phyloP scores from a whole-genome alignment of 2,329 filamentous ascomycete species.

The Cladosporium sphaerospermum region DNA sequence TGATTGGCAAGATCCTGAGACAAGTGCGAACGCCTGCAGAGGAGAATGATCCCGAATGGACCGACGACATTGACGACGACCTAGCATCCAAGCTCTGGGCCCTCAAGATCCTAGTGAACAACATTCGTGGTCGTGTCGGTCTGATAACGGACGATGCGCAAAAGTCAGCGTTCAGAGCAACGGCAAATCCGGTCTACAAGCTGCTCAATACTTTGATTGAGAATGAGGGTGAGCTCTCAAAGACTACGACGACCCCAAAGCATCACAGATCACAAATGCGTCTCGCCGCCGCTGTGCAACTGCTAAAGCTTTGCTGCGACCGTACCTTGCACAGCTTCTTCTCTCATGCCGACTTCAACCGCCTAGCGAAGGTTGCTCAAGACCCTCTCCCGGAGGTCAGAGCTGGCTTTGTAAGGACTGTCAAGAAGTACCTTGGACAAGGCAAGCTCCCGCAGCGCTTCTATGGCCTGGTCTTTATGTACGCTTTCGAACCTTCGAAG shows the following conservation, averaged over 20 bases:
- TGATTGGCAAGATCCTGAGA: constrained; percentile 67
- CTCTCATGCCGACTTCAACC: constrained; percentile 68
- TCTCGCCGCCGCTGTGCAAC: constrained; percentile 70
- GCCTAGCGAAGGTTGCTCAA: constrained; percentile 73
- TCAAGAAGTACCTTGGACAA: constrained; percentile 84
- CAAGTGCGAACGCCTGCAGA: constrained; percentile 52
- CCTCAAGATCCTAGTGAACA: constrained; percentile 79
- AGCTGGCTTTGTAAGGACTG: constrained; percentile 69
- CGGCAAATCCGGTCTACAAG: constrained; percentile 64
- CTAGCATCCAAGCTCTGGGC: constrained; percentile 77
- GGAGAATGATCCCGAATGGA: constrained; percentile 39
- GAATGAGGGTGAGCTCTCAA: constrained; percentile 72
- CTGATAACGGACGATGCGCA: constrained; percentile 27
- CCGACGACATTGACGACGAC: constrained; percentile 66
- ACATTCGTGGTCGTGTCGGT: constrained; percentile 56
- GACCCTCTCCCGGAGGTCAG: constrained; percentile 70
- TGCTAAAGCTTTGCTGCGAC: constrained; percentile 73
- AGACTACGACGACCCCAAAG: constrained; percentile 62
- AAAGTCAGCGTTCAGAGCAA: constrained; percentile 38
- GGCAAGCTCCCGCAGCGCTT: constrained; percentile 67
- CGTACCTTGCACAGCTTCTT: constrained; percentile 72
- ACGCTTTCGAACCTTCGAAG: constrained; percentile 80
- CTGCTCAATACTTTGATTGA: constrained; percentile 71
- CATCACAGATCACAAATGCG: constrained; percentile 76
- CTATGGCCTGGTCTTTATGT: constrained; percentile 83